Evolutionary conservation across 257 asterid genomes (phyloP).

Genomic region (Salvia miltiorrhiza): DNA sequence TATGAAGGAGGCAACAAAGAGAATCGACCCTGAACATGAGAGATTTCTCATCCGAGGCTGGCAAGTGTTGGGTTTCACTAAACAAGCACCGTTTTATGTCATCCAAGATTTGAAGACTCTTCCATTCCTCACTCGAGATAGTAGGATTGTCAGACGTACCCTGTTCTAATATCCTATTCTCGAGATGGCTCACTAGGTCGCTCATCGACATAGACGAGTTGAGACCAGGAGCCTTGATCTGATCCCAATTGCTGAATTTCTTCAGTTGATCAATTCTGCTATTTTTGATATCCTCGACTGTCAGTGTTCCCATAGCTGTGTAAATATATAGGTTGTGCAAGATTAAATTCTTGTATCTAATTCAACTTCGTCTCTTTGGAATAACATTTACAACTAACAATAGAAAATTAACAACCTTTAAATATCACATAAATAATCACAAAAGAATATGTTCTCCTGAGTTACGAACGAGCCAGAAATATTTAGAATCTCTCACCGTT

Average conservation of each 20-base stretch:
- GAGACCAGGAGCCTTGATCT: constrained; percentile 72
- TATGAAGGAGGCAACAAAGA: constrained; percentile 90
- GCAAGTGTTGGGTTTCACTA: constrained; percentile 50
- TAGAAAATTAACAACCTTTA: too few relatives aligned
- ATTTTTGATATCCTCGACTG: constrained; percentile 44
- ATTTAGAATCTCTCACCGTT: too few relatives aligned
- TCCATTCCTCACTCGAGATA: constrained; percentile 73
- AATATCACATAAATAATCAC: too few relatives aligned
- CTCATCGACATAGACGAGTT: constrained; percentile 88
- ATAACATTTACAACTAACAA: too few relatives aligned
- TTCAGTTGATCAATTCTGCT: constrained; percentile 52
- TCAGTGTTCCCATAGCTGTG: constrained; percentile 44
- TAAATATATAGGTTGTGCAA: not conserved
- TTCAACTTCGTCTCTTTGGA: too few relatives aligned
- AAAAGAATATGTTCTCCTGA: too few relatives aligned
- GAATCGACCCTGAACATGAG: constrained; percentile 91
- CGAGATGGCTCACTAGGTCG: constrained; percentile 84
- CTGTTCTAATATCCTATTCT: constrained; percentile 72
- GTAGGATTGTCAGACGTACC: constrained; percentile 40
- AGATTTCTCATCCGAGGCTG: constrained; percentile 67
- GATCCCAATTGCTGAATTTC: constrained; percentile 69
- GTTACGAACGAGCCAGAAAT: too few relatives aligned
- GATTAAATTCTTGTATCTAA: too few relatives aligned
- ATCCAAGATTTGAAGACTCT: constrained; percentile 65
- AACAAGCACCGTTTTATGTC: constrained; percentile 67